Evolutionary conservation across 768 basidiomycete species (phyloP).

Genomic region (Crassisporium funariophilum): DNA sequence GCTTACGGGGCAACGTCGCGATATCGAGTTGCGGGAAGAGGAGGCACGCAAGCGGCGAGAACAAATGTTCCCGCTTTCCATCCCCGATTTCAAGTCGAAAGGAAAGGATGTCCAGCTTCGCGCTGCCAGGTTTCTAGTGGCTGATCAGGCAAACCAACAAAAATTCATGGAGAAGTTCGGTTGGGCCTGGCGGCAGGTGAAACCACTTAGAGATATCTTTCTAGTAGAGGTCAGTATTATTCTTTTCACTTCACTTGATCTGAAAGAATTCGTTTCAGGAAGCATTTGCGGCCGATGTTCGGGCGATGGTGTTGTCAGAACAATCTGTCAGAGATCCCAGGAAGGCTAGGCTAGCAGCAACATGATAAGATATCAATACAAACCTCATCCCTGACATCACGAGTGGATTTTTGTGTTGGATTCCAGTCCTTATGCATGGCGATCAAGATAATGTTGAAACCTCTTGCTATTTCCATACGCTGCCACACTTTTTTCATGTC

Average conservation of each 20-base stretch:
- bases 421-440: too few relatives aligned
- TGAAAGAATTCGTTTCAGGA: conserved; percentile 7
- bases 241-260: conserved; percentile 10
- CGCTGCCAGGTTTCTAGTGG: conserved; percentile 47
- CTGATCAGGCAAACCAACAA: conserved; percentile 38
- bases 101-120: conserved; percentile 49
- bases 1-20: conserved; percentile 18
- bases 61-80: conserved; percentile 34
- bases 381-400: background rate
- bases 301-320: conserved; percentile 24
- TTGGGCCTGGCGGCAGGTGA: conserved; percentile 55
- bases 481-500: too few relatives aligned
- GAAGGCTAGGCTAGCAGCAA: background rate
- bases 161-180: conserved; percentile 48
- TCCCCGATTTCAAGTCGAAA: conserved; percentile 36
- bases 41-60: conserved; percentile 25
- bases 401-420: too few relatives aligned
- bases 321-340: conserved; percentile 26
- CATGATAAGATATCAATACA: background rate
- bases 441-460: too few relatives aligned
- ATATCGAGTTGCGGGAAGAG: conserved; percentile 24
- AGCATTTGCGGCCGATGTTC: conserved; percentile 23
- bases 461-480: too few relatives aligned
- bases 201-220: conserved; percentile 43
- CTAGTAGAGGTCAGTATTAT: conserved; percentile 39